A percentile compares a stretch with the other conserved stretches of the same genome.
Conservation (phyloP, 768 basidiomycete genomes). For the Pulveroboletus sp. region DNA sequence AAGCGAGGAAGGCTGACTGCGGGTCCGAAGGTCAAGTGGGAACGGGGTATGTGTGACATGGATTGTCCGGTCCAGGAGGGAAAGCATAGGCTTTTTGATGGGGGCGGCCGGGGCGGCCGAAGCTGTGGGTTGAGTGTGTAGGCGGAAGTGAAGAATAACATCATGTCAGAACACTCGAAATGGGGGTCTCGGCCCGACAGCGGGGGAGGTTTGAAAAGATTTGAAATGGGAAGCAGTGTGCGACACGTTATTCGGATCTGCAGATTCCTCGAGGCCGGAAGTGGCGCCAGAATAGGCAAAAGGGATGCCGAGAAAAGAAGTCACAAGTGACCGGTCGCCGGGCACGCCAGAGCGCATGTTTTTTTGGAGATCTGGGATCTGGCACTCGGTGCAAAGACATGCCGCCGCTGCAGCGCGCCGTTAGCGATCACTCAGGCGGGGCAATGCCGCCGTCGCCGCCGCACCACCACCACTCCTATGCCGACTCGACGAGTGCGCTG, state of each 20-base stretch:
- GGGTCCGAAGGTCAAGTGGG: constrained; percentile 23
- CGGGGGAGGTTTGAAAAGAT: constrained; percentile 14
- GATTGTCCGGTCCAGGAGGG: no score
- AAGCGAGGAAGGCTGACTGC: constrained; percentile 6
- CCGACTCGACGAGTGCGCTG: background rate
- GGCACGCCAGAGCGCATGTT: constrained; percentile 18
- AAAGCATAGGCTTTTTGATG: constrained; percentile 22
- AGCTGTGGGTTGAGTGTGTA: constrained; percentile 4
- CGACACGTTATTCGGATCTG: constrained; percentile 32
- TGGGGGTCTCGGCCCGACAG: constrained; percentile 9
- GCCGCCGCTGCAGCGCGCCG: background rate
- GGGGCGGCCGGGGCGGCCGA: constrained; percentile 6
- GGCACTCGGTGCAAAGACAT: no score
- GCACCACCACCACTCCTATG: constrained; percentile 5
- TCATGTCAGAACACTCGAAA: no score
- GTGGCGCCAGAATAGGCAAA: constrained; percentile 15
- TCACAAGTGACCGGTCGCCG: no score
- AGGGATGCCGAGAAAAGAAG: constrained; percentile 10
- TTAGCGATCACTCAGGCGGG: no score
- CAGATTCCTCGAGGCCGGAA: constrained; percentile 21
- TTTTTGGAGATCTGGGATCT: constrained; percentile 17
- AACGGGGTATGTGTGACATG: constrained; percentile 1
- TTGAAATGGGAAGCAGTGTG: constrained; percentile 31
- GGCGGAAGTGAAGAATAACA: background rate
- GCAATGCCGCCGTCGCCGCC: no score